A percentile compares a stretch with the other conserved stretches of the same genome.
Evolutionary conservation across 495 filamentous ascomycete species (phyloP).

Genomic region (Acidomyces sp.): DNA sequence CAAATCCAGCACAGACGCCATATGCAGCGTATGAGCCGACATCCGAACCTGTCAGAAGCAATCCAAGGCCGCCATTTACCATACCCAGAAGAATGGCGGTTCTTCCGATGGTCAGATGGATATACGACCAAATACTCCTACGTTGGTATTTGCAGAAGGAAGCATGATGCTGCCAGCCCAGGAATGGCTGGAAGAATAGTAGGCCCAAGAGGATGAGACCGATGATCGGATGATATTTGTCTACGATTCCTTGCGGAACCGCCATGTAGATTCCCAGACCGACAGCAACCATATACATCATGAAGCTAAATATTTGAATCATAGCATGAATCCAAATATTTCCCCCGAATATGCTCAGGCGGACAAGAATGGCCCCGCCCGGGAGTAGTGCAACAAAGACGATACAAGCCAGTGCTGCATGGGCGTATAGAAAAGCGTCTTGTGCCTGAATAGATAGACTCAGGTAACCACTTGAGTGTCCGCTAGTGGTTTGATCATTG

Average conservation of each 20-base stretch:
- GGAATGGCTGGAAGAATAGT: slow-evolving; percentile 29
- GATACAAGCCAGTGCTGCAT: slow-evolving; percentile 18
- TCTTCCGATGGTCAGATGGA: slow-evolving; percentile 26
- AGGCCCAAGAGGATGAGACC: slow-evolving; percentile 26
- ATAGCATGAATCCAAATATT: slow-evolving; percentile 20
- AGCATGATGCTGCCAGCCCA: slow-evolving; percentile 25
- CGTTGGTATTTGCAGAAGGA: slow-evolving; percentile 25
- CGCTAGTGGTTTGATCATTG: background rate
- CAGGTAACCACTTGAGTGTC: background rate
- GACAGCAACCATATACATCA: slow-evolving; percentile 18
- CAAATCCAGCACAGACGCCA: slow-evolving; percentile 18
- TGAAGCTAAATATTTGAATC: slow-evolving; percentile 16
- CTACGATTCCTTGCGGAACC: slow-evolving; percentile 7
- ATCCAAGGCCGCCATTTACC: slow-evolving; percentile 25
- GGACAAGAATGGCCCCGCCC: slow-evolving; percentile 21
- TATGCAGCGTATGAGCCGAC: slow-evolving; percentile 10
- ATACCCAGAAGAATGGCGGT: slow-evolving; percentile 23
- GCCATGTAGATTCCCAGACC: slow-evolving; percentile 20
- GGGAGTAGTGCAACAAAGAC: slow-evolving; percentile 24
- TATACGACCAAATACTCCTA: slow-evolving; percentile 26
- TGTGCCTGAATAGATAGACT: background rate
- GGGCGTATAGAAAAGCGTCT: slow-evolving; percentile 8
- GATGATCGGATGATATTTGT: slow-evolving; percentile 26
- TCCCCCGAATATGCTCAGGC: slow-evolving; percentile 9
- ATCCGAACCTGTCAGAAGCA: slow-evolving; percentile 13